Evolutionary conservation across 2,329 filamentous ascomycete genomes (phyloP), one percentile per base, ranked within the genome.

Genomic region (Trichoderma citrinoviride): DNA sequence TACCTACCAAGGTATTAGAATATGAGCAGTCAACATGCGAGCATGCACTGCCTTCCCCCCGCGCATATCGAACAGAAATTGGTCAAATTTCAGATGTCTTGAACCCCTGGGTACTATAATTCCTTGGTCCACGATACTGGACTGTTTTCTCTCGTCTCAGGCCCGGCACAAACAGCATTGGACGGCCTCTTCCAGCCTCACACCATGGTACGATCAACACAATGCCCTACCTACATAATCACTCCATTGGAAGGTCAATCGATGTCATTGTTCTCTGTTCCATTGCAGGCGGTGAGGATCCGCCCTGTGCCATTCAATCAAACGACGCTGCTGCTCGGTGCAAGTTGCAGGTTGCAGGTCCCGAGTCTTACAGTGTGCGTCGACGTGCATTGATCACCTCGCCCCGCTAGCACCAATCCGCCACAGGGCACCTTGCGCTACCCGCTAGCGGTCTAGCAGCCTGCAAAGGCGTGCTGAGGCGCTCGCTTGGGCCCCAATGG

Each of bases 21-120:
- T 53, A 40, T 44, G 58, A 61, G 58, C 58, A 61, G 58, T 61
- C 57, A 61, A 17, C 33, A 37, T 43, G 19, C 5, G 27, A 33
- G 27, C 41, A 15, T n/a, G 54, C 21, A 3, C 25, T 46, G 40
- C 40, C 17, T 29, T 37, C 27, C 57, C 57, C 44, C 29, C 56
- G 46, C 21, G 14, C 44, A 41, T 10, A 29, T 52, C 46, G 10
- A 61, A 29, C 33, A 61, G 46, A 50, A 23, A 50, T 47, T 50
- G 55, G 43, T 52, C 29, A 47, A 43, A 49, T 37, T 37, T 37
- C 33, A 37, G 33, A 12, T 37, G 33, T 37, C 33, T 37, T 37
- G 33, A 14, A 37, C 33, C 33, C 33, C 33, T 37, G 12, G 33
- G 33, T 14, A 37, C 6, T n/a, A n/a, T n/a, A n/a, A n/a, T n/a